These are phyloP conservation scores for Marvania coccoides DNA, from an alignment of 139 green algal genomes.

Conservation along the genomic window DNA sequence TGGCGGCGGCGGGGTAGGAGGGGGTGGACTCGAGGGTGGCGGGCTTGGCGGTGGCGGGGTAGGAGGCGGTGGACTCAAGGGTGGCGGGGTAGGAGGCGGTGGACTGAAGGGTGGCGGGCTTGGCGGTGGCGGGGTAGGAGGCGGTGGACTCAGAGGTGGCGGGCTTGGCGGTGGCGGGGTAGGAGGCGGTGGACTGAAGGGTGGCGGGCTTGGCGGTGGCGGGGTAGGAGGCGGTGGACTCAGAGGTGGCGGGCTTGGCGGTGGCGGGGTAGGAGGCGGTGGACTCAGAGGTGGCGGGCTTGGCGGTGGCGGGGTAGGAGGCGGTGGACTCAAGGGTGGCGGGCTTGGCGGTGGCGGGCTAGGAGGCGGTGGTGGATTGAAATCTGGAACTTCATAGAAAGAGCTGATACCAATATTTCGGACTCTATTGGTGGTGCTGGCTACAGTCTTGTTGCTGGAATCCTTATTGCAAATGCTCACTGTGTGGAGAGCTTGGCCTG, in stretches of 20 bases:
- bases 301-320: background rate
- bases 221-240: background rate
- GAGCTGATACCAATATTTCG: too few relatives aligned
- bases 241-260: background rate
- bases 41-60: background rate
- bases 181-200: too few relatives aligned
- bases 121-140: background rate
- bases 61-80: too few relatives aligned
- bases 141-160: background rate
- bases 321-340: background rate
- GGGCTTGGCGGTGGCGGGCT: background rate
- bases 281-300: background rate
- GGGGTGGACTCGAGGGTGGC: background rate
- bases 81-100: too few relatives aligned
- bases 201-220: background rate
- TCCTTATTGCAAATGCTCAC: too few relatives aligned
- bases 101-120: background rate
- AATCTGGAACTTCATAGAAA: too few relatives aligned
- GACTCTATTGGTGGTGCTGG: too few relatives aligned
- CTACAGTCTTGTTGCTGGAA: too few relatives aligned
- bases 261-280: background rate
- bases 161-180: background rate
- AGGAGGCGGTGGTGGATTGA: too few relatives aligned
- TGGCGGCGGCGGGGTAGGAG: background rate
- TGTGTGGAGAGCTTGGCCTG: too few relatives aligned